Percentiles rank a stretch among this genome's conserved stretches.
phyloP scores from a whole-genome alignment of 371 early-diverging fungal species.

The Nematocida displodere region DNA sequence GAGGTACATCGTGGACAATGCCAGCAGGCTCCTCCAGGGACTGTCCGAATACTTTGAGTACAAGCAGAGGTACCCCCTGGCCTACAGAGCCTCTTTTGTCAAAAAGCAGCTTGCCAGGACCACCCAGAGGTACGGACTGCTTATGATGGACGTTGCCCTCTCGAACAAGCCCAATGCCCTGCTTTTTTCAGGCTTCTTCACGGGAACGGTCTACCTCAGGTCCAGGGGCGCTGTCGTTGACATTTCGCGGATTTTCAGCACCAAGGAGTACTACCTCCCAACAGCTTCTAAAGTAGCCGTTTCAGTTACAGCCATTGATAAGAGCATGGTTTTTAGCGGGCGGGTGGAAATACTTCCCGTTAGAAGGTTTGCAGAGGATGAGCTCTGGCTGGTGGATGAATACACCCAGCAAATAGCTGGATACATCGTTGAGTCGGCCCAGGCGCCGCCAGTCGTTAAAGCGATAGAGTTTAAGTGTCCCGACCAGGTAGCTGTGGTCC shows the following conservation, averaged over 20 bases:
- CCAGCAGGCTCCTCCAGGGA: background rate
- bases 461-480: background rate
- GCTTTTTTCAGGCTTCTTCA: background rate
- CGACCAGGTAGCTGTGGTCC: background rate
- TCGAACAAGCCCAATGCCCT: background rate
- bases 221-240: background rate
- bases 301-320: background rate
- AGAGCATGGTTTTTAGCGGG: background rate
- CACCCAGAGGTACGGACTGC: background rate
- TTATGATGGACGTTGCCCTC: background rate
- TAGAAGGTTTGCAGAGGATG: background rate
- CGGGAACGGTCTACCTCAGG: slow-evolving; percentile 8
- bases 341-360: slow-evolving; percentile 15
- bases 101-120: slow-evolving; percentile 2
- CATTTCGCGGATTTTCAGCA: background rate
- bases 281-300: background rate
- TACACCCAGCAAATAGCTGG: slow-evolving; percentile 8
- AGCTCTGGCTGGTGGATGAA: slow-evolving; percentile 32
- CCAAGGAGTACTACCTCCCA: slow-evolving; percentile 1
- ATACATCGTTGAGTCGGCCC: background rate
- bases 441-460: background rate
- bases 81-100: slow-evolving; percentile 1
- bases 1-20: slow-evolving; percentile 29
- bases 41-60: slow-evolving; percentile 9
- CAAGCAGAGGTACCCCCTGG: background rate